Conservation (phyloP, 2,329 filamentous ascomycete genomes). For the Sclerotiophoma versabilis region DNA sequence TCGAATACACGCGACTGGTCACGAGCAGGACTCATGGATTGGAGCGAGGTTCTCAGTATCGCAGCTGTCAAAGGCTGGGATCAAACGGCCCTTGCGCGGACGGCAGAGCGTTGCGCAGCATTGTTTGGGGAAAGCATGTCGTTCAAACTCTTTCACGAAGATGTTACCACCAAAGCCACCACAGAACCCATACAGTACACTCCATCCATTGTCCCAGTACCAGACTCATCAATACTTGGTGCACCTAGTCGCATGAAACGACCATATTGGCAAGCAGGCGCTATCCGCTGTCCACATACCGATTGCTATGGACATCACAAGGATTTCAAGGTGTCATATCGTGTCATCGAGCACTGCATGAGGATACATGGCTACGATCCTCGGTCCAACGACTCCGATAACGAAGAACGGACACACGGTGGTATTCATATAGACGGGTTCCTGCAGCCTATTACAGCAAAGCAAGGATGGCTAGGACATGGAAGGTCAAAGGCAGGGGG, state of each 20-base stretch:
- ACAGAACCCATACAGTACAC: conserved; percentile 46
- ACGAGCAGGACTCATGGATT: conserved; percentile 61
- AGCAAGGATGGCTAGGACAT: conserved; percentile 38
- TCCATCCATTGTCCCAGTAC: conserved; percentile 37
- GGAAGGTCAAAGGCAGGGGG: conserved; percentile 31
- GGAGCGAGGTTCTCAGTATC: conserved; percentile 83
- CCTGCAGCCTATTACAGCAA: conserved; percentile 59
- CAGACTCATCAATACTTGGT: conserved; percentile 1
- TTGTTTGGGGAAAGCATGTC: conserved; percentile 78
- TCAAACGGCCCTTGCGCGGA: conserved; percentile 69
- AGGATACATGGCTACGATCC: conserved; percentile 54
- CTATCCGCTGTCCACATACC: conserved; percentile 42
- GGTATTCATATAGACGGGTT: conserved; percentile 75
- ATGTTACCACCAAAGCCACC: conserved; percentile 26
- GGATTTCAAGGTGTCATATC: conserved; percentile 34
- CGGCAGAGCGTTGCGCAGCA: conserved; percentile 75
- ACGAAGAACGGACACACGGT: conserved; percentile 59
- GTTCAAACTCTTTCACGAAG: conserved; percentile 63
- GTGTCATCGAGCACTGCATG: conserved; percentile 55
- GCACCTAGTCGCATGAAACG: conserved; percentile 21
- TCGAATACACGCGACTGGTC: conserved; percentile 22
- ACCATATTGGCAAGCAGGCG: conserved; percentile 38
- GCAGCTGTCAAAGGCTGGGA: conserved; percentile 76
- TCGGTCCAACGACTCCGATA: conserved; percentile 53
- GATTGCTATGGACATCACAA: conserved; percentile 39